phyloP scores from a whole-genome alignment of 2,329 filamentous ascomycete genomes.

The Colletotrichum sp. region DNA sequence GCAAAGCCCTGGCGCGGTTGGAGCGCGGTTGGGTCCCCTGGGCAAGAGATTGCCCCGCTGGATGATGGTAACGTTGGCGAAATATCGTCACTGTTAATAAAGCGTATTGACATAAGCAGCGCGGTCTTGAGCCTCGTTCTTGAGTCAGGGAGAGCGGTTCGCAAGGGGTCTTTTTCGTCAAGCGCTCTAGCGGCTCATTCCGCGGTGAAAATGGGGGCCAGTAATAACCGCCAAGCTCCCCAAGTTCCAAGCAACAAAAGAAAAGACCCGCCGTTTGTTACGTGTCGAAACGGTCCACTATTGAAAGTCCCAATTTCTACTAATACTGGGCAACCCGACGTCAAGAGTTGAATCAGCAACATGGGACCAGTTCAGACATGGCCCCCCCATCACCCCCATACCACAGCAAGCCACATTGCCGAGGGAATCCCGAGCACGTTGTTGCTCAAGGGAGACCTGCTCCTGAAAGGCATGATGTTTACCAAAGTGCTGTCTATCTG shows the following conservation, averaged over 20 bases:
- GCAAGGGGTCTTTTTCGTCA: neutral
- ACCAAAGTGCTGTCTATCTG: neutral
- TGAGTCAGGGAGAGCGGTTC: conserved; percentile 2
- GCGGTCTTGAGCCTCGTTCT: neutral
- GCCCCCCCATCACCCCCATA: neutral
- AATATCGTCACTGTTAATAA: neutral
- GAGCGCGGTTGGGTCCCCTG: neutral
- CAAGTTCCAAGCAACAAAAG: neutral
- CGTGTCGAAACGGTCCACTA: conserved; percentile 7
- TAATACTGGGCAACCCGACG: neutral
- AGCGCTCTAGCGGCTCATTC: neutral
- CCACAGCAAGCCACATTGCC: neutral
- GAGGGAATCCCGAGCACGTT: conserved; percentile 1
- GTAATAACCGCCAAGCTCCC: neutral
- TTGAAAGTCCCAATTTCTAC: neutral
- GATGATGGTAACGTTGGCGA: neutral
- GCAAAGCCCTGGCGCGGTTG: neutral
- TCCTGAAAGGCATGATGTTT: neutral
- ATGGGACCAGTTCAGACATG: neutral
- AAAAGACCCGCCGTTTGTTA: conserved; percentile 8
- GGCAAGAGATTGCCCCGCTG: neutral
- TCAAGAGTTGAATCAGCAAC: conserved; percentile 1
- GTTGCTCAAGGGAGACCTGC: neutral
- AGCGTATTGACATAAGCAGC: neutral
- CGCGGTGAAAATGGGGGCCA: neutral